Evolutionary conservation across 208 protist species (phyloP).

Genomic region (Naegleria fowleri): DNA sequence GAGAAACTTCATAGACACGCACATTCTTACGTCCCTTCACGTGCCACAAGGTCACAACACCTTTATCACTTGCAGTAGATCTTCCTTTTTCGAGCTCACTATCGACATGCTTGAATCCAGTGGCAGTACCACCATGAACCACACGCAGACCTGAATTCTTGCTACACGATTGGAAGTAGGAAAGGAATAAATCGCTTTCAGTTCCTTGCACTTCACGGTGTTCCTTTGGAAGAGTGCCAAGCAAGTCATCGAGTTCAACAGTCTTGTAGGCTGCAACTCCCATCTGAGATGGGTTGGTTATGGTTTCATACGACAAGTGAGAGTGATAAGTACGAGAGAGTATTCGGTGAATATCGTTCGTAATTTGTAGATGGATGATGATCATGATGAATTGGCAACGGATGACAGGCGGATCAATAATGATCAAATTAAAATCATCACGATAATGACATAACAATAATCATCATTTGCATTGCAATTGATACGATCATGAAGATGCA

Average conservation of each 20-base stretch:
- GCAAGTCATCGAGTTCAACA: conserved; percentile 49
- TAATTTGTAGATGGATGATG: too few relatives aligned
- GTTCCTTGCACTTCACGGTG: conserved; percentile 42
- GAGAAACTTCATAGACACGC: conserved; percentile 30
- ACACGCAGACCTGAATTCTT: conserved; percentile 30
- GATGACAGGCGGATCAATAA: too few relatives aligned
- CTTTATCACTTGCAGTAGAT: not conserved
- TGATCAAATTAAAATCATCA: too few relatives aligned
- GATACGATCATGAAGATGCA: too few relatives aligned
- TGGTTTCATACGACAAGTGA: too few relatives aligned
- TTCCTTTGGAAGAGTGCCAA: conserved; percentile 42
- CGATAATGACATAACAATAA: too few relatives aligned
- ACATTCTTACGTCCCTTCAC: conserved; percentile 46
- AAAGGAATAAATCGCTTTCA: conserved; percentile 45
- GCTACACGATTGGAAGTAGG: conserved; percentile 31
- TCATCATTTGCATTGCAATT: too few relatives aligned
- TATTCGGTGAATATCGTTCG: too few relatives aligned
- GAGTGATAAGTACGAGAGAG: too few relatives aligned
- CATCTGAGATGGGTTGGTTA: too few relatives aligned
- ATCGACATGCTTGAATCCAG: conserved; percentile 45
- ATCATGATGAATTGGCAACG: too few relatives aligned
- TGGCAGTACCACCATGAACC: conserved; percentile 41
- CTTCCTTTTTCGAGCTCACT: not conserved
- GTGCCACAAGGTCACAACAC: not conserved
- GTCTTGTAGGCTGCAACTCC: conserved; percentile 53